Base-by-base conservation (phyloP, 306 rosid genomes). In the Casuarina equisetifolia region DNA sequence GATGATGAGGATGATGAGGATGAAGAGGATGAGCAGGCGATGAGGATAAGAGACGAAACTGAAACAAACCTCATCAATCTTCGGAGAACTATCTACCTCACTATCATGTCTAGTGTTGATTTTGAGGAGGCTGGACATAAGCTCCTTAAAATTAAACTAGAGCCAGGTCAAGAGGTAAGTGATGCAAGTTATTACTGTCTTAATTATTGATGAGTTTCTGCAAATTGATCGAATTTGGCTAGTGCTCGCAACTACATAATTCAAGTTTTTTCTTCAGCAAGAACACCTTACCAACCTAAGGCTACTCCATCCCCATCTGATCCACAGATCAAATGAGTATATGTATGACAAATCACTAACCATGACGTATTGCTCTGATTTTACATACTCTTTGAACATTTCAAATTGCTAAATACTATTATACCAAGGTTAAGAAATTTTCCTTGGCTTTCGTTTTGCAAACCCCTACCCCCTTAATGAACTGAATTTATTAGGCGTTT, bases 71-170 rank as follows among this genome's bases (percentile, higher is more conserved):
- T 95, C 17, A 88, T 92, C 49, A 95, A 95, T 79, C 97, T 95
- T 64, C 84, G 97, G 49, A 91, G 97, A 75, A 92, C 99, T 42
- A 95, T 95, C 39, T 95, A 91, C 83, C 82, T 95, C 74, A 95
- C 97, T 38, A 95, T 95, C 52, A 95, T 95, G 99, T 92, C 97
- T 69, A 91, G 96, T 87, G 97, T 89, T 55, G 97, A 95, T 84
- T 95, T 95, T 81, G 99, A 92, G 91, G 99, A 95, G 83, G 99
- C 97, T 3, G 94, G 99, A 76, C 99, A 95, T 78, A 92, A 92
- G 83, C 99, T 95, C 75, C 88, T 92, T 63, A 91, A 95, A 85
- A 95, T 95, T 78, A 93, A 91, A 87, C 90, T 95, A 5, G 99
- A 95, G 92, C 91, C 99, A 11, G 99, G 99, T 63, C 99, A 92